These are phyloP conservation scores for Rhizophagus clarus DNA, from an alignment of 192 early-diverging fungal species.

Conservation along the genomic window DNA sequence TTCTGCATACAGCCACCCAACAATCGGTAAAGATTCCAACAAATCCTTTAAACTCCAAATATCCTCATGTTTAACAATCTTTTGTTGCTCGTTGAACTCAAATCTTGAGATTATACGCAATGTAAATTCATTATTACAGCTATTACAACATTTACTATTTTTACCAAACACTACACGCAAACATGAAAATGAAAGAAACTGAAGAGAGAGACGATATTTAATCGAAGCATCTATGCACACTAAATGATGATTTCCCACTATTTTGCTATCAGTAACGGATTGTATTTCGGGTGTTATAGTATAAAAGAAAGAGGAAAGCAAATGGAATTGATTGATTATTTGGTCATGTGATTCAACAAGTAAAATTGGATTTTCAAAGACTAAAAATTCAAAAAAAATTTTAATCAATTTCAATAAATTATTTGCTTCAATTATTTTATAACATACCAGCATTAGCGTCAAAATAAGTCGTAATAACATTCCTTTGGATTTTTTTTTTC, in stretches of 20 bases:
- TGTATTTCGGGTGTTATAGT: slow-evolving; percentile 8
- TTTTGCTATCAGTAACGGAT: neutral
- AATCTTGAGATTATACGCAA: slow-evolving; percentile 17
- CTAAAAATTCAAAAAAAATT: slow-evolving; percentile 7
- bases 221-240: slow-evolving; percentile 21
- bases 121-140: neutral
- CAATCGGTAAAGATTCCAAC: slow-evolving; percentile 20
- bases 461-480: neutral
- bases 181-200: neutral
- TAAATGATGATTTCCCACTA: slow-evolving; percentile 18
- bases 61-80: slow-evolving; percentile 35
- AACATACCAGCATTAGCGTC: slow-evolving; percentile 29
- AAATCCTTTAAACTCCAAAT: slow-evolving; percentile 32
- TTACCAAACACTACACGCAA: neutral
- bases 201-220: slow-evolving; percentile 12
- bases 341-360: slow-evolving; percentile 1
- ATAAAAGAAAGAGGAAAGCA: slow-evolving; percentile 1
- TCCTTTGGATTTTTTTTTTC: neutral
- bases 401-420: neutral
- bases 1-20: slow-evolving; percentile 33
- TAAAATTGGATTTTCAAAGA: slow-evolving; percentile 28
- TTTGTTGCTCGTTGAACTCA: slow-evolving; percentile 26
- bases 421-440: neutral
- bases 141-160: neutral
- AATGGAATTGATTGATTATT: slow-evolving; percentile 6